Base-by-base conservation (phyloP, 768 basidiomycete genomes). In the Chiua virens region DNA sequence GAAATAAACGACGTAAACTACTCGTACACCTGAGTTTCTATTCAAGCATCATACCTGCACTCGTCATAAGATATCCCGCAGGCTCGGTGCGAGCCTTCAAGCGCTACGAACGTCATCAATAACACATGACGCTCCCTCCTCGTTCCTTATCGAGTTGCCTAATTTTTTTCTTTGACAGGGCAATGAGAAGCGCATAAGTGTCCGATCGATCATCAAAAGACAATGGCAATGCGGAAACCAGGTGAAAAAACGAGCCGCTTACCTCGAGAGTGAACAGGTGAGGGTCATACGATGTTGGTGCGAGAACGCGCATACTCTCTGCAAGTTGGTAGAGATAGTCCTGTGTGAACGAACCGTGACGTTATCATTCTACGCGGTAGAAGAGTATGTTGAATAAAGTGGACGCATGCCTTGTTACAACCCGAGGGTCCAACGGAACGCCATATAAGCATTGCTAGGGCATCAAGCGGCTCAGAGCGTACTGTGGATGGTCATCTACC, bases 291-390 rank as follows among this genome's bases (percentile, higher is more conserved):
- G 87, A 87, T 38, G 81, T 73, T 0, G 86, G 85, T 0, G 86
- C 83, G 1, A 97, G 79, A n/a, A 78, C 66, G n/a, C 83, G 75
- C 0, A 97, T 80, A 0, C 88, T 79, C 23, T 80, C 74, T 0
- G 82, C 84, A 3, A 97, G 81, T 14, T 80, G 75, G 65, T 85
- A 94, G 3, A 95, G 73, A 61, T 97, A 97, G 37, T 95, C 92
- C 90, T 93, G 55, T 21, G 10, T 18, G 22, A 15, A 32, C 14
- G 17, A 17, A 34, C 15, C 7, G 15, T 6, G 17, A 34, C 6
- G 15, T 34, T 17, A 17, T 30, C 14, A 34, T 34, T 34, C 14
- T 34, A 8, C 7, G 30, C 15, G 34, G 15, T 15, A 17, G 5
- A 34, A 34, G 34, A 8, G 27, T 18, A 34, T 32, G 42, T 18